Conservation (phyloP, 2,329 filamentous ascomycete genomes). For the Alternaria sp. region DNA sequence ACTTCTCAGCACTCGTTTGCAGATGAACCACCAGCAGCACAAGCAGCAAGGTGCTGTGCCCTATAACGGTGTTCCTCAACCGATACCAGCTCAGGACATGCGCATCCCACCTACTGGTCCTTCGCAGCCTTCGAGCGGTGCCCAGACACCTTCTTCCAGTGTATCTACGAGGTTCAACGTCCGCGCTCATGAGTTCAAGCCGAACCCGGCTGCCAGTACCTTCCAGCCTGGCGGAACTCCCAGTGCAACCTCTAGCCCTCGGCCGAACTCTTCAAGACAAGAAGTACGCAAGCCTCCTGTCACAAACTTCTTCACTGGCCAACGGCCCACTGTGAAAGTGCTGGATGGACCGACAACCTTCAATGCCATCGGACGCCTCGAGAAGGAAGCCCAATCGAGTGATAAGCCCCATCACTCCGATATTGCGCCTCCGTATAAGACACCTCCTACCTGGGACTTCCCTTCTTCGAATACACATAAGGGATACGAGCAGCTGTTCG, state of each 20-base stretch:
- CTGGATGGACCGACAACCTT: constrained; percentile 65
- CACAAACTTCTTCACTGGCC: constrained; percentile 69
- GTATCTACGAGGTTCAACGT: constrained; percentile 67
- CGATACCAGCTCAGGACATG: constrained; percentile 69
- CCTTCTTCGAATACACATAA: constrained; percentile 76
- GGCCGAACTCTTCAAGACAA: constrained; percentile 57
- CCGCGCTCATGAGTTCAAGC: constrained; percentile 79
- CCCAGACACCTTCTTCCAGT: constrained; percentile 63
- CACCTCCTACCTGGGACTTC: constrained; percentile 83
- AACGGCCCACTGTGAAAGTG: constrained; percentile 69
- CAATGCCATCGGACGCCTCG: constrained; percentile 74
- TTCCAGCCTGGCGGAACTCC: constrained; percentile 76
- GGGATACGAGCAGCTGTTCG: constrained; percentile 83
- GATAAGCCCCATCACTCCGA: constrained; percentile 73
- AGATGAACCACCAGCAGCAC: constrained; percentile 62
- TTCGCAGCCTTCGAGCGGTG: constrained; percentile 59
- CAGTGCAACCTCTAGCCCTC: constrained; percentile 76
- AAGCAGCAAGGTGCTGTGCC: constrained; percentile 54
- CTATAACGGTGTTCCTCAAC: constrained; percentile 62
- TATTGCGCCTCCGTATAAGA: constrained; percentile 85
- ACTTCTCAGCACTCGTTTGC: constrained; percentile 61
- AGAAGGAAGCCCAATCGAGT: constrained; percentile 66
- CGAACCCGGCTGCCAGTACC: constrained; percentile 78
- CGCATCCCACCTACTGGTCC: constrained; percentile 80
- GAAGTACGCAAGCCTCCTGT: constrained; percentile 47